A percentile compares a stretch with the other conserved stretches of the same genome.
phyloP scores from a whole-genome alignment of 345 rosid species.

The Capsella bursapastoris region DNA sequence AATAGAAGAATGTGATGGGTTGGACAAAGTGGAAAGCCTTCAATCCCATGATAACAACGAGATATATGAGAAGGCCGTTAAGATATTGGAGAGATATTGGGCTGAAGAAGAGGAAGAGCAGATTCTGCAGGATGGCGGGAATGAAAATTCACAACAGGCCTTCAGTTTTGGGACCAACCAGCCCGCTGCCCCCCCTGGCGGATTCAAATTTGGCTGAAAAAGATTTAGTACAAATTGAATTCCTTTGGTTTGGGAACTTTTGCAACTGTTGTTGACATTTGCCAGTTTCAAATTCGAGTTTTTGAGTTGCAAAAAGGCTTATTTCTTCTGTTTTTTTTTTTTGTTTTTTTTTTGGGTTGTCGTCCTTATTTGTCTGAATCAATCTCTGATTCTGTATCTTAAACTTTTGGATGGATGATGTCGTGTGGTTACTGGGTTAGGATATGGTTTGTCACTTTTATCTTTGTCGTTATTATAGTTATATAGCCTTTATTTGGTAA shows the following conservation, averaged over 20 bases:
- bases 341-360: too few species aligned
- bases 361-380: too few species aligned
- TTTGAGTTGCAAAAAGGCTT: too few species aligned
- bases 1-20: conserved; percentile 77
- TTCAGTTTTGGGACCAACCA: conserved; percentile 63
- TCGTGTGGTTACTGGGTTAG: too few species aligned
- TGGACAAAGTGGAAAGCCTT: conserved; percentile 79
- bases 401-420: too few species aligned
- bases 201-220: conserved; percentile 72
- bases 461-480: too few species aligned
- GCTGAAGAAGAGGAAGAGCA: conserved; percentile 72
- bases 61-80: conserved; percentile 83
- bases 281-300: too few species aligned
- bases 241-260: conserved; percentile 29
- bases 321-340: too few species aligned
- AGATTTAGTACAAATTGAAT: conserved; percentile 29
- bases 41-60: conserved; percentile 84
- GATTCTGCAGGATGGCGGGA: conserved; percentile 46
- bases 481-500: too few species aligned
- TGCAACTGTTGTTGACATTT: conserved; percentile 18
- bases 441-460: too few species aligned
- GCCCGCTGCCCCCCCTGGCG: conserved; percentile 61
- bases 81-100: conserved; percentile 56
- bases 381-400: too few species aligned
- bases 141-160: conserved; percentile 48